phyloP scores from a whole-genome alignment of 257 asterid species.

The Capsicum chinense region DNA sequence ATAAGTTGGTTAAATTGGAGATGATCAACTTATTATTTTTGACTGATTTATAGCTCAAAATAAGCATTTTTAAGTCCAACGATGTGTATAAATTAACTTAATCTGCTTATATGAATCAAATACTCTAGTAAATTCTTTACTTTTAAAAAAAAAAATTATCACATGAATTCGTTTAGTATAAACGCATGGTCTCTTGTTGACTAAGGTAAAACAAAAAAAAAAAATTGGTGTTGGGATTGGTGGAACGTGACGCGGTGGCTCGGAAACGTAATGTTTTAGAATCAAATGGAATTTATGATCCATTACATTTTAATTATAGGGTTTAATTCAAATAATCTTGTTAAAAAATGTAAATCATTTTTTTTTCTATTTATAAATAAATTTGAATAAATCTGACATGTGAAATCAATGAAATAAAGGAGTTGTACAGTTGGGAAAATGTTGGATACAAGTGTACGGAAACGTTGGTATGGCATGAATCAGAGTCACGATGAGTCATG shows the following conservation, averaged over 20 bases:
- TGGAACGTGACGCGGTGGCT: conserved; percentile 24
- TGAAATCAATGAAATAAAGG: neutral
- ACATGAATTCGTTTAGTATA: neutral
- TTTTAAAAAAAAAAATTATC: neutral
- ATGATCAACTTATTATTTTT: neutral
- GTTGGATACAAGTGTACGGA: neutral
- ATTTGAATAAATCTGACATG: neutral
- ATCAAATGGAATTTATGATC: neutral
- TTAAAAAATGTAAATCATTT: neutral
- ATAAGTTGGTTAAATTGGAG: neutral
- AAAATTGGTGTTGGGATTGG: neutral
- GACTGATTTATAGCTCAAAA: neutral
- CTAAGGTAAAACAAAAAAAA: too few species aligned
- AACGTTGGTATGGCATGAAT: neutral
- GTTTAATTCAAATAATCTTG: neutral
- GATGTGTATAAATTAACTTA: neutral
- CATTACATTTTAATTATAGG: neutral
- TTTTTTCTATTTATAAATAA: neutral
- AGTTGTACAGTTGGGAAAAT: neutral
- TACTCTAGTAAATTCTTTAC: neutral
- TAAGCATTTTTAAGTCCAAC: neutral
- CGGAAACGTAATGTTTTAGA: conserved; percentile 16
- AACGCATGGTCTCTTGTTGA: neutral
- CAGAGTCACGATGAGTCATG: neutral
- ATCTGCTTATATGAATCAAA: neutral